Percentiles rank a stretch among this genome's conserved stretches.
These are phyloP conservation scores for Aureoboletus auriporus DNA, from an alignment of 768 basidiomycete species.

Conservation along the genomic window DNA sequence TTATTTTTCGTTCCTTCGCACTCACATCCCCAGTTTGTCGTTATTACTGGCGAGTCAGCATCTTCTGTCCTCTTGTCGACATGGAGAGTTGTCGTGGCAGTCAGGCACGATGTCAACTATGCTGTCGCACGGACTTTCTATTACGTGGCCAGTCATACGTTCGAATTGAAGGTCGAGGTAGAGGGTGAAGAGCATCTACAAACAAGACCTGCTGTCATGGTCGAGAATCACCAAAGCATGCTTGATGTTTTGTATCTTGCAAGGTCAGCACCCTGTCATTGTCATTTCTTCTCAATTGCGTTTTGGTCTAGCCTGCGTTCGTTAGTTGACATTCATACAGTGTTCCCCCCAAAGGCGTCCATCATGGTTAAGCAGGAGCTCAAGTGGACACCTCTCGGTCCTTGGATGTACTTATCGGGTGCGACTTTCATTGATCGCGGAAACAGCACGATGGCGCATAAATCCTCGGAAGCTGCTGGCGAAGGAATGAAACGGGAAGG, in stretches of 20 bases:
- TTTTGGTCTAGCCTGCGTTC: too few relatives aligned
- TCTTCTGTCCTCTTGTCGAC: slow-evolving; percentile 70
- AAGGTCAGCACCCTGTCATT: slow-evolving; percentile 22
- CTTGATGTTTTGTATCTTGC: slow-evolving; percentile 81
- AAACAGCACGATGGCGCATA: too few relatives aligned
- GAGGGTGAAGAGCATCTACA: slow-evolving; percentile 67
- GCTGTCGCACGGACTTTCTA: slow-evolving; percentile 86
- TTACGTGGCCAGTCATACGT: slow-evolving; percentile 50
- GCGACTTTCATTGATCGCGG: too few relatives aligned
- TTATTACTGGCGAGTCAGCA: slow-evolving; percentile 69
- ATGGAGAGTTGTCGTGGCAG: slow-evolving; percentile 65
- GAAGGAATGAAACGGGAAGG: too few relatives aligned
- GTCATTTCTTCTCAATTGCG: too few relatives aligned
- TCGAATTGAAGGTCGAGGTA: slow-evolving; percentile 69
- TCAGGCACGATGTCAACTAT: slow-evolving; percentile 76
- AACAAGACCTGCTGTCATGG: too few relatives aligned
- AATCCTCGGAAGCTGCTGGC: too few relatives aligned
- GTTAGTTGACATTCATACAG: too few relatives aligned
- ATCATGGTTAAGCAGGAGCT: too few relatives aligned
- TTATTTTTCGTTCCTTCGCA: slow-evolving; percentile 60
- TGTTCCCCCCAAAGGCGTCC: slow-evolving; percentile 19
- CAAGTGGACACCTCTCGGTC: too few relatives aligned
- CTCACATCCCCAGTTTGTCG: slow-evolving; percentile 51
- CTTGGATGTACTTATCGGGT: too few relatives aligned
- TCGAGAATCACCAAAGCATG: too few relatives aligned